These are phyloP conservation scores for Paraconiothyrium sp. DNA, from an alignment of 2,329 filamentous ascomycete species.

Conservation along the genomic window DNA sequence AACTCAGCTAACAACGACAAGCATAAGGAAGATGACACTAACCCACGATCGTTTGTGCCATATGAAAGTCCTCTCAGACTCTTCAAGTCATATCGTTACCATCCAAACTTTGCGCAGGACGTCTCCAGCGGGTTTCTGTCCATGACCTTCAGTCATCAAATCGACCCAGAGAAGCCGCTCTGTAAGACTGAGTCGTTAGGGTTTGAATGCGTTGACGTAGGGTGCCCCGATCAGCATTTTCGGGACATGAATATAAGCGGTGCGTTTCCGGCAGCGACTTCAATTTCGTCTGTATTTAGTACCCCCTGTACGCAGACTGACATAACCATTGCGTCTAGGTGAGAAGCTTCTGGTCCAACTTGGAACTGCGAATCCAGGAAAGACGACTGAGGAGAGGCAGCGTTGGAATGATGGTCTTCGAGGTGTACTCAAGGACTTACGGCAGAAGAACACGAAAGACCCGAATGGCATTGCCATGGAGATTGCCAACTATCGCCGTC, in stretches of 20 bases:
- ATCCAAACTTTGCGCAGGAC: constrained; percentile 75
- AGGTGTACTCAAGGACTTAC: constrained; percentile 49
- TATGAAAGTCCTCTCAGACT: constrained; percentile 85
- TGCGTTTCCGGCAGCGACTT: constrained; percentile 63
- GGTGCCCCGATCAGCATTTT: constrained; percentile 85
- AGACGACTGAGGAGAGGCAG: constrained; percentile 67
- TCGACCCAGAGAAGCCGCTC: constrained; percentile 76
- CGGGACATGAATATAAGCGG: constrained; percentile 75
- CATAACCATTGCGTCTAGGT: constrained; percentile 61
- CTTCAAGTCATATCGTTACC: constrained; percentile 91
- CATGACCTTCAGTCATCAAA: constrained; percentile 91
- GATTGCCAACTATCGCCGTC: constrained; percentile 51
- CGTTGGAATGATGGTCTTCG: constrained; percentile 55
- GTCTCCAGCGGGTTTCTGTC: constrained; percentile 84
- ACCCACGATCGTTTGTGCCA: constrained; percentile 59
- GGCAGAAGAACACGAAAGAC: constrained; percentile 48
- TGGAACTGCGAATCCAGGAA: constrained; percentile 70
- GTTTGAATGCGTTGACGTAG: constrained; percentile 75
- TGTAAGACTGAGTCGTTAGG: constrained; percentile 80
- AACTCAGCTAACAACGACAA: constrained; percentile 30
- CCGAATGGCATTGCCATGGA: constrained; percentile 50
- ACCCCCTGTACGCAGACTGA: constrained; percentile 52
- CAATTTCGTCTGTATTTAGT: constrained; percentile 29
- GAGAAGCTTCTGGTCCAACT: constrained; percentile 77
- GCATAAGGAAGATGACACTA: constrained; percentile 26